Conservation (phyloP, 805 yeast genomes). For the Myxozyma melibiosi region DNA sequence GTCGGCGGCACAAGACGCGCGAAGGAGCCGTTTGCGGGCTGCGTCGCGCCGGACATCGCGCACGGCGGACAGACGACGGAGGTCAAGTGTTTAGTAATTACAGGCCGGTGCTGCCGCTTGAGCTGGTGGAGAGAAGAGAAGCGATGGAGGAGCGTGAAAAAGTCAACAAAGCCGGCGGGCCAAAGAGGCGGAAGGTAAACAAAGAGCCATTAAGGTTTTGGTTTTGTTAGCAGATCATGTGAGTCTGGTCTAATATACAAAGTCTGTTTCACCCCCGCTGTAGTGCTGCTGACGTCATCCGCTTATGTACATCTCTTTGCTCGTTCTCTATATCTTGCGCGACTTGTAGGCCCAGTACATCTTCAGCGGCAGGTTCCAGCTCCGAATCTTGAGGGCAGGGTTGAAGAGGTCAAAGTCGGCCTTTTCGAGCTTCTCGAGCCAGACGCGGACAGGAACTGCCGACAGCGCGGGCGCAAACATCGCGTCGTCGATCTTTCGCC, state of each 20-base stretch:
- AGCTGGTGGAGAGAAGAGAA: not conserved
- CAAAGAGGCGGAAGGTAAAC: not conserved
- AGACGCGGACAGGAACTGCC: slow-evolving; percentile 65
- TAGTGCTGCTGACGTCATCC: not conserved
- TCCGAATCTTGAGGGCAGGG: slow-evolving; percentile 49
- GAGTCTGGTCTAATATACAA: too few relatives aligned
- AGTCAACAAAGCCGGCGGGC: not conserved
- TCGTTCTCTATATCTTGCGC: slow-evolving; percentile 42
- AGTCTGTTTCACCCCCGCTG: not conserved
- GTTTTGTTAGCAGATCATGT: not conserved
- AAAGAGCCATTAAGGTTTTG: not conserved
- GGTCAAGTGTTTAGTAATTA: not conserved
- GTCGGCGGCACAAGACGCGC: slow-evolving; percentile 23
- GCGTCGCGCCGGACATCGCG: slow-evolving; percentile 9
- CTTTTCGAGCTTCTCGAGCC: slow-evolving; percentile 61
- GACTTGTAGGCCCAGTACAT: slow-evolving; percentile 53
- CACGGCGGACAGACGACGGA: too few relatives aligned
- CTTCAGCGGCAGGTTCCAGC: slow-evolving; percentile 69
- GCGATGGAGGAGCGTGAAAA: not conserved
- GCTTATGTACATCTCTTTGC: not conserved
- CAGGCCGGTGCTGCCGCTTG: not conserved
- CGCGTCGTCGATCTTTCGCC: slow-evolving; percentile 51
- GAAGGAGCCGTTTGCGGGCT: not conserved
- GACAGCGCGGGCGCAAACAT: slow-evolving; percentile 68
- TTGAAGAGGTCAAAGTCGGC: slow-evolving; percentile 63